phyloP scores from a whole-genome alignment of 176 grass and related monocot species.

The bread wheat (Triticum aestivum) region DNA sequence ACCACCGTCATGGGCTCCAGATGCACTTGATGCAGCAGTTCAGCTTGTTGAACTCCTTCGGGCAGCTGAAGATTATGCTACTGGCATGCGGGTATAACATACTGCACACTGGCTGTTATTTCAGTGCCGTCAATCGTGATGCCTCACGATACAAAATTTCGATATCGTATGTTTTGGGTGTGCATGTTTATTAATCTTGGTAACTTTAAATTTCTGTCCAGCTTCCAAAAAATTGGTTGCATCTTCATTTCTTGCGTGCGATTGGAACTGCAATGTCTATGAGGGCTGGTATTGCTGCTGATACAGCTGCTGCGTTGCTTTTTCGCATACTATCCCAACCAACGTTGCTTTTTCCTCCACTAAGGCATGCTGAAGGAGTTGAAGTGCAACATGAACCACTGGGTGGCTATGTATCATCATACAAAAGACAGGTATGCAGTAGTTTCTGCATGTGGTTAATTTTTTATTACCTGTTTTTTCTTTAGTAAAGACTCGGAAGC shows the following conservation, averaged over 20 bases:
- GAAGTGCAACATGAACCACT: slow-evolving; percentile 85
- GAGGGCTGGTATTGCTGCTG: slow-evolving; percentile 91
- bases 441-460: slow-evolving; percentile 24
- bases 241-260: slow-evolving; percentile 94
- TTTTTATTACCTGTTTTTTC: slow-evolving; percentile 19
- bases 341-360: slow-evolving; percentile 89
- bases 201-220: slow-evolving; percentile 40
- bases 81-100: slow-evolving; percentile 73
- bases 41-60: slow-evolving; percentile 99
- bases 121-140: slow-evolving; percentile 18
- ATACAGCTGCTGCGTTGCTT: slow-evolving; percentile 93
- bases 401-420: slow-evolving; percentile 87
- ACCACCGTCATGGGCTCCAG: slow-evolving; percentile 98
- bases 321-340: slow-evolving; percentile 98
- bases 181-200: slow-evolving; percentile 14
- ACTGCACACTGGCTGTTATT: background rate
- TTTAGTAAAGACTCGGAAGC: slow-evolving; percentile 2
- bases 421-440: slow-evolving; percentile 82
- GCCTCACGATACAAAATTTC: background rate
- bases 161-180: background rate
- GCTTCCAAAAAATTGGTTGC: slow-evolving; percentile 98
- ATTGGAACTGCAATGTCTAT: slow-evolving; percentile 99
- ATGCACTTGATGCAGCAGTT: slow-evolving; percentile 98
- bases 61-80: slow-evolving; percentile 95
- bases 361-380: slow-evolving; percentile 88